Conservation (phyloP, 2,329 filamentous ascomycete species). For the Fusarium tjaetaba region DNA sequence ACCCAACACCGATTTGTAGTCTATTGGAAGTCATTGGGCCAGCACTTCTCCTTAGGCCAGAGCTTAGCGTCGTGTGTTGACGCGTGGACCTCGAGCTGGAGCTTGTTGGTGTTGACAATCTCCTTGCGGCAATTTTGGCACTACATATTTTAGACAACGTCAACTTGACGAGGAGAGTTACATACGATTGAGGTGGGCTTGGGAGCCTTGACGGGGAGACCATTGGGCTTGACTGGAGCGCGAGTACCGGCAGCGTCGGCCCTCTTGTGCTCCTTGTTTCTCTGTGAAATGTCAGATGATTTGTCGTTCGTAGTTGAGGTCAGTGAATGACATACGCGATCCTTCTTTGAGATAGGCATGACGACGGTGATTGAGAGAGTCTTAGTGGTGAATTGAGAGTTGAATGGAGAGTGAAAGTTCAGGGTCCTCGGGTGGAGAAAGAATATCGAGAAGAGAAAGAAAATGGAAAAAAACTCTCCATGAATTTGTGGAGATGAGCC, state of each 20-base stretch:
- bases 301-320: accelerated
- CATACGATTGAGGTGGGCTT: slow-evolving; percentile 52
- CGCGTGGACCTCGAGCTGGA: slow-evolving; percentile 63
- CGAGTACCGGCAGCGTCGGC: slow-evolving; percentile 65
- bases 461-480: slow-evolving; percentile 27
- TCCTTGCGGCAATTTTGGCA: slow-evolving; percentile 63
- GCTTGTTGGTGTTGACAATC: slow-evolving; percentile 61
- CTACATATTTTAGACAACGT: slow-evolving; percentile 38
- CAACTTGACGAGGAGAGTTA: background rate
- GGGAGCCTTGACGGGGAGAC: slow-evolving; percentile 62
- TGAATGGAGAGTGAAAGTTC: background rate
- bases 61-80: slow-evolving; percentile 58
- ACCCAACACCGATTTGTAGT: background rate
- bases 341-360: slow-evolving; percentile 48
- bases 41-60: slow-evolving; percentile 69
- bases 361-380: background rate
- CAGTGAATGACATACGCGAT: slow-evolving; percentile 18
- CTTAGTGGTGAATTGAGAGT: background rate
- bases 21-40: slow-evolving; percentile 59
- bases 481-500: background rate
- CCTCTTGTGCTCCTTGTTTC: slow-evolving; percentile 65
- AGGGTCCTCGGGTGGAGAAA: slow-evolving; percentile 11
- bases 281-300: slow-evolving; percentile 43
- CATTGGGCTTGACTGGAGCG: slow-evolving; percentile 63
- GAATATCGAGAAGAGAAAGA: slow-evolving; percentile 2